phyloP scores from a whole-genome alignment of 176 grass and related monocot species.

The Oryza brachyantha region DNA sequence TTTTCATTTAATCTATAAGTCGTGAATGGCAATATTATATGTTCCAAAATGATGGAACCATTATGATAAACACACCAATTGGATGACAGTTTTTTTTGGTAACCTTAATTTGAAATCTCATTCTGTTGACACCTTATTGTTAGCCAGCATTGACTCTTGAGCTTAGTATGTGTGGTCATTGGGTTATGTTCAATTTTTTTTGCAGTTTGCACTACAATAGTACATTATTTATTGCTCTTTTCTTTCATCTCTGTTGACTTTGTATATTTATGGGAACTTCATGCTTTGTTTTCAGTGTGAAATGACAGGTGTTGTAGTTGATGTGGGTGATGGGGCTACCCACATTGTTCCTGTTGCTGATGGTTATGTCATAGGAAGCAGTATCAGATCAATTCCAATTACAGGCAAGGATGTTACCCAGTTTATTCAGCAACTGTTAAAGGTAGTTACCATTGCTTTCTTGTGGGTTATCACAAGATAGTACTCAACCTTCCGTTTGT shows the following conservation, averaged over 20 bases:
- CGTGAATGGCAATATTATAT: too few relatives aligned
- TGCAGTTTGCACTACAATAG: neutral
- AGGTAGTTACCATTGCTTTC: constrained; percentile 50
- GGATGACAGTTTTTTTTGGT: neutral
- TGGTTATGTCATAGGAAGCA: constrained; percentile 98
- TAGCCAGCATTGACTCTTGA: neutral
- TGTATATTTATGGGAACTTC: constrained; percentile 32
- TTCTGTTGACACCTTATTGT: neutral
- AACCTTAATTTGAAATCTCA: neutral
- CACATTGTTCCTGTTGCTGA: constrained; percentile 97
- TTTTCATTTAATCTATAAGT: too few relatives aligned
- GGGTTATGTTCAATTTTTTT: neutral
- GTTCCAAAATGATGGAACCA: too few relatives aligned
- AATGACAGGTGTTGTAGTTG: constrained; percentile 99
- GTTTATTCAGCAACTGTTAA: constrained; percentile 95
- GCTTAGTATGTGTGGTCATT: neutral
- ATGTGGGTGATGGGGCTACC: constrained; percentile 95
- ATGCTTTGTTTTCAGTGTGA: constrained; percentile 91
- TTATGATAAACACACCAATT: too few relatives aligned
- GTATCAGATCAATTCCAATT: constrained; percentile 94
- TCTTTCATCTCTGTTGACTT: constrained; percentile 8
- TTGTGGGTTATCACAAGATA: neutral
- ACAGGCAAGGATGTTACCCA: constrained; percentile 96
- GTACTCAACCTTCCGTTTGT: neutral
- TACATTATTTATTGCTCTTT: neutral